Evolutionary conservation across 2,329 filamentous ascomycete genomes (phyloP), one percentile per base, ranked within the genome.

Genomic region (Didymella arachidicola): DNA sequence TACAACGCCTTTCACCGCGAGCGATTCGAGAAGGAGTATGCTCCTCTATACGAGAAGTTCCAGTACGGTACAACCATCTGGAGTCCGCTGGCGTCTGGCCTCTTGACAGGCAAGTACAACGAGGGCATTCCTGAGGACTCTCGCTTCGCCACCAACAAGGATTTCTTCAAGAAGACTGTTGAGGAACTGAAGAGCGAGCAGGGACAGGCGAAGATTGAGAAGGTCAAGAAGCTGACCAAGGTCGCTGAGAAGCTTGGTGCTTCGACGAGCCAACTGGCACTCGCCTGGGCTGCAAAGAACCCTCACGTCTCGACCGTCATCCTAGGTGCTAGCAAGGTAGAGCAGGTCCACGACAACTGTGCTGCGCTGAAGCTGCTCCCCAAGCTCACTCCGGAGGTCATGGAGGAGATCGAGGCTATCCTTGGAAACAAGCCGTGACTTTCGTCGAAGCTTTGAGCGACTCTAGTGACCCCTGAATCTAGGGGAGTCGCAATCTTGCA

Each of bases 41-140:
- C 79, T 26, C 84, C 84, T 18, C 70, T 87, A 16, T 87, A 80
- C 75, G 73, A 84, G 60, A 81, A 86, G 68, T 84, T 81, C 78
- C 75, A 83, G 61, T 84, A 85, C 67, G 85, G 85, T 45, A 85
- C 84, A 39, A 84, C 81, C 49, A 82, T 83, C 71, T 86, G 82
- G 82, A 81, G 77, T 25, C 84, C 85, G 25, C 78, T 87, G 10
- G 83, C 57, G 45, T 83, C 79, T 29, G 86, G 86, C 57, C 74
- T 88, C 38, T 73, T 88, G 53, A 87, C 84, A 7, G 86, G 86
- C 68, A 88, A 88, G 77, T 88, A 88, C 80, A 87, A 87, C 73
- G 80, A 87, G 61, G 85, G 85, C 53, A 84, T 87, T 53, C 84
- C 85, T 16, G 81, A 85, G 66, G 85, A 82, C 68, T 87, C 84